Evolutionary conservation across 2,329 filamentous ascomycete genomes (phyloP), one percentile per base, ranked within the genome.

Genomic region (Plenodomus lindquistii): DNA sequence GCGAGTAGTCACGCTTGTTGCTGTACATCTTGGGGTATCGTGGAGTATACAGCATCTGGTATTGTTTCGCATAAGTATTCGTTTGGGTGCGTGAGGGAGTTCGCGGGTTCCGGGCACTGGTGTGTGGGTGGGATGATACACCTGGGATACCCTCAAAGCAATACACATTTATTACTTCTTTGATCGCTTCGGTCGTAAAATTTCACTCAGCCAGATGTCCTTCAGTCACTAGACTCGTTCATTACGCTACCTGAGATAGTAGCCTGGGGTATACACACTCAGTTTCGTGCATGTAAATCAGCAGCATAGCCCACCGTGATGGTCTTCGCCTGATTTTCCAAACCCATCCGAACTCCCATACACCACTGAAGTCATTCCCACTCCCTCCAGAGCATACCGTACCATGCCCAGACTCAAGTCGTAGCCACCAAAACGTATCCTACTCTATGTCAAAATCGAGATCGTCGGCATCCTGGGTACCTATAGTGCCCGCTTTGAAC

Each of bases 401-500:
- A 4, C 27, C 11, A 31, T 31, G 27, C 11, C 6, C 22, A 11
- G 11, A 11, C 11, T 13, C 27, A 31, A 4, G 11, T 31, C 35
- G 11, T 15, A 39, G 27, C 42, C 20, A 15, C 22, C 40, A 17
- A 22, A 37, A 29, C 18, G 11, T 29, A 18, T 21, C n/a, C 15
- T 49, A 44, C 39, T 44, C 45, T 36, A 36, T 17, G 17, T 41
- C 37, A 10, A 10, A 20, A 7, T 34, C n/a, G 21, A 43, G 18
- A 22, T 46, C 45, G 19, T 55, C 48, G 15, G 42, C 39, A 11
- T 42, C 43, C 46, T 41, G 44, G 6, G 46, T 49, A 22, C 40
- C 43, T 3, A 47, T 52, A 21, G 49, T 40, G 4, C 27, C 52
- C 19, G 44, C 37, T n/a, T 55, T 48, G 20, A 59, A 67, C 9